Conservation (phyloP, 2,329 filamentous ascomycete genomes). For the Xylaria sp. region DNA sequence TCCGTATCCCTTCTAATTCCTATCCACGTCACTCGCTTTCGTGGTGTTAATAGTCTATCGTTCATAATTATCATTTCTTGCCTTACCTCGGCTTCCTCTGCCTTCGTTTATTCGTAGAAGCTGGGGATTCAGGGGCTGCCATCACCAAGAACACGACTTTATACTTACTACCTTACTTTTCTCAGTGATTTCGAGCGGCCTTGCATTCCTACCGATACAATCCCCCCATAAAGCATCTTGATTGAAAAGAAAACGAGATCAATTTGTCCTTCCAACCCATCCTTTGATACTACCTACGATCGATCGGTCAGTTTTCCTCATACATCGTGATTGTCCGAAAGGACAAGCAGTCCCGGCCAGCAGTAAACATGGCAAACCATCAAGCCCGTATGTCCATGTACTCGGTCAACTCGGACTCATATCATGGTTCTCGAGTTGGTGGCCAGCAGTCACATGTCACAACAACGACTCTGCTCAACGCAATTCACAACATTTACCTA, state of each 20-base stretch:
- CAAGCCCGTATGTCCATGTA: constrained; percentile 69
- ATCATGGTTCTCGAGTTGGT: constrained; percentile 60
- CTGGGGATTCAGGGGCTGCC: constrained; percentile 23
- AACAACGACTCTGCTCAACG: constrained; percentile 90
- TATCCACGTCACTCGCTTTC: constrained; percentile 64
- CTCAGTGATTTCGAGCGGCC: neutral
- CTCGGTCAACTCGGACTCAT: constrained; percentile 68
- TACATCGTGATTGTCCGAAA: constrained; percentile 48
- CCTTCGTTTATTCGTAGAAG: constrained; percentile 22
- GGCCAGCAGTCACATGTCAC: constrained; percentile 82
- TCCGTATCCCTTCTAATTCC: constrained; percentile 32
- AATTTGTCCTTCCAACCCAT: neutral
- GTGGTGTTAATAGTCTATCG: constrained; percentile 47
- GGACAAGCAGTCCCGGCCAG: constrained; percentile 42
- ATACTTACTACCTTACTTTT: neutral
- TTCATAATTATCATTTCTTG: constrained; percentile 36
- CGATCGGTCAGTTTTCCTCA: constrained; percentile 5
- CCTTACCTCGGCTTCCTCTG: constrained; percentile 30
- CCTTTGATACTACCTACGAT: constrained; percentile 3
- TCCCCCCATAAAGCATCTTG: neutral
- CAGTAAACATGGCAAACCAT: constrained; percentile 59
- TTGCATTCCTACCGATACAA: constrained; percentile 4
- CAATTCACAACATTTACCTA: constrained; percentile 87
- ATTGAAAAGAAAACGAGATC: neutral
- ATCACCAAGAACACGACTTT: constrained; percentile 1